These are phyloP conservation scores for Angophora floribunda DNA, from an alignment of 345 rosid genomes.

Conservation along the genomic window DNA sequence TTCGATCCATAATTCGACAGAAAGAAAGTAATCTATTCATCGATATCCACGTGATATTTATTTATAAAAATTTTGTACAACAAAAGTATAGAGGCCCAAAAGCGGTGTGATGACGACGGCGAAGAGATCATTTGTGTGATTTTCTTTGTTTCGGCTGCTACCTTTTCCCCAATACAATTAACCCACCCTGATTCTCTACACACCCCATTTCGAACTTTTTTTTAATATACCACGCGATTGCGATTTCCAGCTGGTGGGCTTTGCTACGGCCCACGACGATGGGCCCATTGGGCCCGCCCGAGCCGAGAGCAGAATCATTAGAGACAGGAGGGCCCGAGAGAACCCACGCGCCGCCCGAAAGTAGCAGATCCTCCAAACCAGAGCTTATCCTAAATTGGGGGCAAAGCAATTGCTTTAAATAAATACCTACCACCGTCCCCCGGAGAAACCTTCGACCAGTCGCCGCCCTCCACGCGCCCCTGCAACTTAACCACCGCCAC, in stretches of 20 bases:
- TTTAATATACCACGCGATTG: too few species aligned
- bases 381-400: neutral
- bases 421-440: too few species aligned
- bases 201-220: too few species aligned
- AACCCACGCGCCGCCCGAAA: neutral
- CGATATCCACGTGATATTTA: neutral
- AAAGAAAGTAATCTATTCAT: neutral
- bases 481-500: neutral
- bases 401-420: neutral
- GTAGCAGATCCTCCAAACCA: neutral
- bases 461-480: neutral
- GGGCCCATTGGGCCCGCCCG: neutral
- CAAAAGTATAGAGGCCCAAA: neutral
- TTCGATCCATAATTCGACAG: neutral
- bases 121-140: too few species aligned
- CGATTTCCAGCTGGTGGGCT: neutral
- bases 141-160: too few species aligned
- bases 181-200: too few species aligned
- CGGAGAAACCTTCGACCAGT: neutral
- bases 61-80: neutral
- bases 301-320: rapidly evolving
- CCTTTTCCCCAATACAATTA: too few species aligned
- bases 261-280: neutral
- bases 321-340: neutral
- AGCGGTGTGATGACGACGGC: neutral